phyloP scores from a whole-genome alignment of 2,329 filamentous ascomycete species.

The Penicillium frequentans region DNA sequence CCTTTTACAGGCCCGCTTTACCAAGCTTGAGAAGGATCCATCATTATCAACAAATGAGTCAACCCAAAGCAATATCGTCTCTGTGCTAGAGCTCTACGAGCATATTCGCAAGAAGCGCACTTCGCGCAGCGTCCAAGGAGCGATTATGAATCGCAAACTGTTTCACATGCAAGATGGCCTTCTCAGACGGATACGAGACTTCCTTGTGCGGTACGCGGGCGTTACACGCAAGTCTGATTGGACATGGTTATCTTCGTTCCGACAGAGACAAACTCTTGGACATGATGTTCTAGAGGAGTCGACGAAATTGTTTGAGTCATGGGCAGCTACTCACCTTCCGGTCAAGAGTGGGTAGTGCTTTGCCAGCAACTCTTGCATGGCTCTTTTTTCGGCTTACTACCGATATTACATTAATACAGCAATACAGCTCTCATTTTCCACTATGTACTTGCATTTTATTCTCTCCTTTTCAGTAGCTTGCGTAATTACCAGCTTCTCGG shows the following conservation, averaged over 20 bases:
- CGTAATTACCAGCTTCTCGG: too few relatives aligned
- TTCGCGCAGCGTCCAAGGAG: constrained; percentile 16
- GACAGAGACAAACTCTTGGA: constrained; percentile 12
- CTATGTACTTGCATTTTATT: too few relatives aligned
- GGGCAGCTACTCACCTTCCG: neutral
- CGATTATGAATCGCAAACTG: constrained; percentile 12
- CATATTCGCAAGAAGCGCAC: constrained; percentile 17
- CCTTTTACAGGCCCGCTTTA: neutral
- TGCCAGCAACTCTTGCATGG: neutral
- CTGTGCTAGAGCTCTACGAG: constrained; percentile 13
- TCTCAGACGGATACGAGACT: constrained; percentile 13
- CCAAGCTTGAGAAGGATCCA: neutral
- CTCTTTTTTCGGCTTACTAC: neutral
- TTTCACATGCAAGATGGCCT: constrained; percentile 22
- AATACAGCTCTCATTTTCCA: neutral
- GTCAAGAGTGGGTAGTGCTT: neutral
- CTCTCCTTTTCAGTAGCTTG: too few relatives aligned
- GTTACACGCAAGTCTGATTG: constrained; percentile 20
- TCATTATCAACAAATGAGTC: neutral
- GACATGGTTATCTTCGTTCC: constrained; percentile 13
- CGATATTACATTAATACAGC: neutral
- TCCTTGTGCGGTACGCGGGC: constrained; percentile 1
- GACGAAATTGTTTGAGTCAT: constrained; percentile 1
- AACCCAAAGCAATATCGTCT: neutral
- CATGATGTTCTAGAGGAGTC: constrained; percentile 15